Conservation (phyloP, 2,329 filamentous ascomycete species). For the Arthrobotrys musiformis region DNA sequence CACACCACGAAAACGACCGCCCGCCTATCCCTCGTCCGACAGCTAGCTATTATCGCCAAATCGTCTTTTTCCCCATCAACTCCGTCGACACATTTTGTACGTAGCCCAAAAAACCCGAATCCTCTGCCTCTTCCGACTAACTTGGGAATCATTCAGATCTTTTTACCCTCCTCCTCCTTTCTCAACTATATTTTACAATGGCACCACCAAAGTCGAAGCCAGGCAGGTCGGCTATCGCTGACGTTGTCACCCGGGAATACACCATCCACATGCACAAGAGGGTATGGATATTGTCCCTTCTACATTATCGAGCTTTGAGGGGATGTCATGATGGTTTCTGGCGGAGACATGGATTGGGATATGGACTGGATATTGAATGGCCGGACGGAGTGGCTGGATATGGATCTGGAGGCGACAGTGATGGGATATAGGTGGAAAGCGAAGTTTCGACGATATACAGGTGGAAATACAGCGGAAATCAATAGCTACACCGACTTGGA, state of each 20-base stretch:
- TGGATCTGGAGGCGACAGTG: neutral
- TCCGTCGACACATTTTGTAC: constrained; percentile 49
- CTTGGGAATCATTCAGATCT: neutral
- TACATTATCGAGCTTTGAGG: constrained; percentile 13
- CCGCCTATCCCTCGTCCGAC: neutral
- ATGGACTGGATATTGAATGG: neutral
- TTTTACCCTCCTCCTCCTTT: constrained; percentile 3
- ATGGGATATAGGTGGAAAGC: neutral
- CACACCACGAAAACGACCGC: constrained; percentile 48
- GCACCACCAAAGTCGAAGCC: constrained; percentile 74
- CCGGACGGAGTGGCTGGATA: neutral
- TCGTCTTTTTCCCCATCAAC: constrained; percentile 28
- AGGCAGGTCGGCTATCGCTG: constrained; percentile 91
- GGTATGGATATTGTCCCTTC: constrained; percentile 70
- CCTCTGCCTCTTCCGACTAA: too few relatives aligned
- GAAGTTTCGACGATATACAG: neutral
- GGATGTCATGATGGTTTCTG: constrained; percentile 53
- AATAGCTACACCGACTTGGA: neutral
- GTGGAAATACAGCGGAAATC: neutral
- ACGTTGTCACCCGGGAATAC: constrained; percentile 99
- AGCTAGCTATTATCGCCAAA: constrained; percentile 27
- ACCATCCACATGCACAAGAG: constrained; percentile 99
- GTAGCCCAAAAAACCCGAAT: too few relatives aligned
- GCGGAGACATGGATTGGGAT: neutral
- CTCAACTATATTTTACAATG: constrained; percentile 68